phyloP scores from a whole-genome alignment of 768 basidiomycete genomes.

The Gymnopilus dilepis region DNA sequence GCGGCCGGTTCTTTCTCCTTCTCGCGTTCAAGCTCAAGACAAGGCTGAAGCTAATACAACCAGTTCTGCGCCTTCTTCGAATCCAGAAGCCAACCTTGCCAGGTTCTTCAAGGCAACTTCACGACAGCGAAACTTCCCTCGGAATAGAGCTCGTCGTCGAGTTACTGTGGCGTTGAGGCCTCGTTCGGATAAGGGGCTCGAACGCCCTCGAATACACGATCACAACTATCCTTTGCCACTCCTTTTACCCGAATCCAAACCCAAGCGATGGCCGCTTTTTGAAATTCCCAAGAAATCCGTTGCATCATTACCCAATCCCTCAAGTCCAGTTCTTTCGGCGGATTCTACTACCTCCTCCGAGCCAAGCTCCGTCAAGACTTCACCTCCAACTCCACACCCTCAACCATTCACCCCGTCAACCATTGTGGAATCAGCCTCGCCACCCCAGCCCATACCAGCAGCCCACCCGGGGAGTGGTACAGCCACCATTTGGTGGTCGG shows the following conservation, averaged over 20 bases:
- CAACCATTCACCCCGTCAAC: not conserved
- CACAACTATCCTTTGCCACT: slow-evolving; percentile 12
- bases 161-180: slow-evolving; percentile 19
- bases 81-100: slow-evolving; percentile 36
- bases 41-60: not conserved
- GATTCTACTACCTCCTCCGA: not conserved
- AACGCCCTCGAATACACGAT: slow-evolving; percentile 16
- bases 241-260: not conserved
- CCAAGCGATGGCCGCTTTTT: not conserved
- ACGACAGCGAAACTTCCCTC: slow-evolving; percentile 37
- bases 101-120: slow-evolving; percentile 44
- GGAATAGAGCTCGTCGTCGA: slow-evolving; percentile 35
- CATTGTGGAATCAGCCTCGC: not conserved
- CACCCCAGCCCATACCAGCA: not conserved
- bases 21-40: not conserved
- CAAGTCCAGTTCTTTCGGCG: not conserved
- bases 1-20: not conserved
- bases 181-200: slow-evolving; percentile 34
- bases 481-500: slow-evolving; percentile 42
- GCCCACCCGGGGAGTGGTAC: slow-evolving; percentile 27
- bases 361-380: not conserved
- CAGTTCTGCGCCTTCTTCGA: not conserved
- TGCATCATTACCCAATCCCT: not conserved
- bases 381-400: not conserved
- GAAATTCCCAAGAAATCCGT: not conserved